These are phyloP conservation scores for Neospermospora avenae DNA, from an alignment of 2,329 filamentous ascomycete genomes.

Conservation along the genomic window DNA sequence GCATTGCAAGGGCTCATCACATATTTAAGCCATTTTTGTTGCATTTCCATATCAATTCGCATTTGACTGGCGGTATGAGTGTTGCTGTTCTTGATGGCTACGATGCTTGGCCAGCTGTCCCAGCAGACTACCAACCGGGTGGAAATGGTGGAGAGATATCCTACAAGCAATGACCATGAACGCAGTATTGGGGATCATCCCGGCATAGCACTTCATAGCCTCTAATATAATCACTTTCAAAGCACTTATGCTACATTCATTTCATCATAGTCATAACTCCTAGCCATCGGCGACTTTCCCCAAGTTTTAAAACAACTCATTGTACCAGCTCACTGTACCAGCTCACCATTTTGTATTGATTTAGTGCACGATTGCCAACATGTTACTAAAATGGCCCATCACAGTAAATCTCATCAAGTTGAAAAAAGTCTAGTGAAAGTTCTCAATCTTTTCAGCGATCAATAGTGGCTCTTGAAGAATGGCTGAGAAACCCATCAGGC, in stretches of 20 bases:
- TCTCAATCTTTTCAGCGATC: background rate
- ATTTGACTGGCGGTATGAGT: conserved; percentile 46
- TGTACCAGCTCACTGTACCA: no score
- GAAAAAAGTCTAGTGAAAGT: no score
- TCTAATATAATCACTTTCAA: background rate
- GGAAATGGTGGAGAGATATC: conserved; percentile 4
- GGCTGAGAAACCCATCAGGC: background rate
- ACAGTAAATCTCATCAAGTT: no score
- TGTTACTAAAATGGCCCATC: no score
- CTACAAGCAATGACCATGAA: background rate
- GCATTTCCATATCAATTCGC: conserved; percentile 49
- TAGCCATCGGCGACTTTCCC: no score
- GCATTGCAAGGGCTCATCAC: background rate
- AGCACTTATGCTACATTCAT: no score
- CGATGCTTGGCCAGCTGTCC: conserved; percentile 42
- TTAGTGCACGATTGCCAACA: no score
- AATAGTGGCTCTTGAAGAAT: background rate
- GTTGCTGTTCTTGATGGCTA: conserved; percentile 46
- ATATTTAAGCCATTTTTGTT: conserved; percentile 40
- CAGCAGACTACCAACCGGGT: conserved; percentile 11
- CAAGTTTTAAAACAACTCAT: no score
- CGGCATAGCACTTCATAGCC: background rate
- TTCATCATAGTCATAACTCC: no score
- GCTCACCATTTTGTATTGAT: no score
- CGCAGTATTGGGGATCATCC: background rate